Percentiles rank a stretch among this genome's conserved stretches.
Conservation (phyloP, 2,329 filamentous ascomycete species). For the Lecanosticta acicola region DNA sequence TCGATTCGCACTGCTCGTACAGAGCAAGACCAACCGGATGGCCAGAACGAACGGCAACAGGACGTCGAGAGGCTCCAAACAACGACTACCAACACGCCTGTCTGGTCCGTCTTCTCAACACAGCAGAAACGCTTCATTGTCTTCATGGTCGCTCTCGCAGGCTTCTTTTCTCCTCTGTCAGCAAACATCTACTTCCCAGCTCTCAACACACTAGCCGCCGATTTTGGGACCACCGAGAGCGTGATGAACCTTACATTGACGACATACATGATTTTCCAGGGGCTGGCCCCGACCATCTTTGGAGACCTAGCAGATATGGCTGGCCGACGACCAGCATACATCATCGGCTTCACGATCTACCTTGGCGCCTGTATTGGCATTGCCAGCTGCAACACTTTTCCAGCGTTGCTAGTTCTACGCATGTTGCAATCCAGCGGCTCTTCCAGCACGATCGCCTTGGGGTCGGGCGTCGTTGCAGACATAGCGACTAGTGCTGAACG, state of each 20-base stretch:
- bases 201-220: conserved; percentile 43
- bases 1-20: no score
- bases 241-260: conserved; percentile 50
- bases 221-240: conserved; percentile 40
- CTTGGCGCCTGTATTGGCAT: conserved; percentile 22
- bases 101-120: conserved; percentile 33
- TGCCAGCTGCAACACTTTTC: conserved; percentile 17
- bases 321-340: conserved; percentile 22
- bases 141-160: conserved; percentile 46
- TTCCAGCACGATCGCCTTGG: conserved; percentile 36
- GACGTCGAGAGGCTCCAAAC: conserved; percentile 20
- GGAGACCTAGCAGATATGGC: conserved; percentile 21
- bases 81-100: conserved; percentile 14
- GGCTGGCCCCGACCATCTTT: conserved; percentile 33
- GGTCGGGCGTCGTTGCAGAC: conserved; percentile 31
- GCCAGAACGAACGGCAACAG: neutral
- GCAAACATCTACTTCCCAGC: conserved; percentile 53
- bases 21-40: neutral
- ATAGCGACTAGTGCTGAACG: conserved; percentile 30
- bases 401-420: conserved; percentile 21
- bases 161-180: conserved; percentile 50
- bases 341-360: conserved; percentile 23
- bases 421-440: conserved; percentile 35
- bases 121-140: conserved; percentile 44
- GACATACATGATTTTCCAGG: conserved; percentile 55